Conservation (phyloP, 176 grass and related monocot species). For the Tillandsia leiboldiana region DNA sequence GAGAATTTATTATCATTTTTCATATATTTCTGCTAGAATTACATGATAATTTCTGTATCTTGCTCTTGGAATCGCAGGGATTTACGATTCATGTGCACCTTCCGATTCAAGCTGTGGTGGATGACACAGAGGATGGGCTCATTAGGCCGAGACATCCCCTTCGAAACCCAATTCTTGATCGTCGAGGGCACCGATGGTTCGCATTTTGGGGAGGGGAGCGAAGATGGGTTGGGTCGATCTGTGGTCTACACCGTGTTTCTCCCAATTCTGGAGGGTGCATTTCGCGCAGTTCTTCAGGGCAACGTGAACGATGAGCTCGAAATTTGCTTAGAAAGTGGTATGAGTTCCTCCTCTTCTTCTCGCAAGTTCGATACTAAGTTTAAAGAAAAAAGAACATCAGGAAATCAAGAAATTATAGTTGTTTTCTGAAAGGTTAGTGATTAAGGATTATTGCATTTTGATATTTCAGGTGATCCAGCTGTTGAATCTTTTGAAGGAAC, state of each 20-base stretch:
- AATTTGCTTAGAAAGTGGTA: slow-evolving; percentile 83
- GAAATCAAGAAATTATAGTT: not conserved
- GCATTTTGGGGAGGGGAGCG: not conserved
- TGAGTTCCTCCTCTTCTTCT: not conserved
- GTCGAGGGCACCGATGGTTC: slow-evolving; percentile 29
- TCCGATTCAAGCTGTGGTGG: slow-evolving; percentile 91
- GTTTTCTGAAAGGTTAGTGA: slow-evolving; percentile 9
- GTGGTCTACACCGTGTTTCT: slow-evolving; percentile 60
- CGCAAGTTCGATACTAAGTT: no score
- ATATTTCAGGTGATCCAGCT: slow-evolving; percentile 46
- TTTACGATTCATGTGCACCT: slow-evolving; percentile 67
- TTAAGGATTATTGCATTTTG: not conserved
- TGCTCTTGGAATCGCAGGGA: slow-evolving; percentile 25
- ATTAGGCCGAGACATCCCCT: slow-evolving; percentile 44
- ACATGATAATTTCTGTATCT: not conserved
- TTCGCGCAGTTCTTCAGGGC: slow-evolving; percentile 72
- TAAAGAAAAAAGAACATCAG: no score
- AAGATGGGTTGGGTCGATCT: slow-evolving; percentile 17
- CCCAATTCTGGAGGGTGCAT: slow-evolving; percentile 61
- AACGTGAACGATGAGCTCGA: slow-evolving; percentile 61
- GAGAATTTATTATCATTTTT: not conserved
- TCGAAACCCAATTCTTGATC: slow-evolving; percentile 72
- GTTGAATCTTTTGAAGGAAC: slow-evolving; percentile 65
- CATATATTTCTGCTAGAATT: not conserved
- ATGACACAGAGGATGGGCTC: slow-evolving; percentile 86